Evolutionary conservation across 2,329 filamentous ascomycete genomes (phyloP), one percentile per base, ranked within the genome.

Genomic region (Aspergillus latus): DNA sequence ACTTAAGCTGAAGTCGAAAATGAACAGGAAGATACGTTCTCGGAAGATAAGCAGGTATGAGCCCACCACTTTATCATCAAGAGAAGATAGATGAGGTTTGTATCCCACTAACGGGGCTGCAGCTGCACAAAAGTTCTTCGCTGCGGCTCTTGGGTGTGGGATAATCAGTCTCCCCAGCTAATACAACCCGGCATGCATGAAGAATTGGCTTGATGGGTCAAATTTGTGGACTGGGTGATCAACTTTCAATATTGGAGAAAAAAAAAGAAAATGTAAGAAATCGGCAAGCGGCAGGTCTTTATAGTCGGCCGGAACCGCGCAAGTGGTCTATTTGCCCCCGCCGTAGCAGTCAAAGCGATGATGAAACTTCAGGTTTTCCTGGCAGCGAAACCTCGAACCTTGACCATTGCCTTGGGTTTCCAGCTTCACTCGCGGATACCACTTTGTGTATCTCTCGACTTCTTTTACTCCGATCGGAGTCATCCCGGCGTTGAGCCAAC

Each of bases 171-270:
- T 80, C 68, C 78, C 78, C 77, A 77, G 74, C 72, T 77, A 77
- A 74, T 79, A 76, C 84, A 87, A 84, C 84, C 78, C 80, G 72
- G 72, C 77, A 79, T 77, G 77, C 80, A 82, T 77, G 67, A 53
- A 68, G 70, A 67, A 62, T 59, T 60, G 60, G 78, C 72, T 71
- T 78, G 78, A 70, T 72, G 76, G 77, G 82, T 82, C 83, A 85
- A 85, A 84, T 84, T 79, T 72, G 71, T 73, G 71, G 73, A 75
- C 57, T 76, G 74, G 77, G 80, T 80, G 70, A 69, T 78, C 75
- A 84, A 84, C 80, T 84, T 85, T 83, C 75, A 71, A 64, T 68
- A 71, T 62, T 67, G 69, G 68, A 67, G 72, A 69, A 72, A 66
- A 69, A 65, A 66, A 64, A 65, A 61, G 61, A 66, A 64, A 65